phyloP scores from a whole-genome alignment of 2,329 filamentous ascomycete genomes.

The Pyrenophora graminea region DNA sequence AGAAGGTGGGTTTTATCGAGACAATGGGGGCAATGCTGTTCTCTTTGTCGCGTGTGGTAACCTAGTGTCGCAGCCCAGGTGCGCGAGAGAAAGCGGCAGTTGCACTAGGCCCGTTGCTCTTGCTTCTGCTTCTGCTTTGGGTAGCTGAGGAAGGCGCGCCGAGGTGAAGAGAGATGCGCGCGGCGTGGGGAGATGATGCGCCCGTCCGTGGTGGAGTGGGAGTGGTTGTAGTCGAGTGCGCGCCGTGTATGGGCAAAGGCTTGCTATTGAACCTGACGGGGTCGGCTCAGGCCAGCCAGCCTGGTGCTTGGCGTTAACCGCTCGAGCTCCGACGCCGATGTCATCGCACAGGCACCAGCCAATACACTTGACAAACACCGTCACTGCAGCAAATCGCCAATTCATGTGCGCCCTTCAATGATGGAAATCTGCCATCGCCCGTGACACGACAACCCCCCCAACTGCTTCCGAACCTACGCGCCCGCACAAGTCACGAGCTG shows the following conservation, averaged over 20 bases:
- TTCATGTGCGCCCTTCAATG: constrained; percentile 1
- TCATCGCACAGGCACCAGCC: constrained; percentile 19
- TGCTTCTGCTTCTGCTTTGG: not conserved
- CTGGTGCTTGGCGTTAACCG: constrained; percentile 17
- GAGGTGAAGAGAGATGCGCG: constrained; percentile 13
- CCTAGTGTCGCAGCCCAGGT: constrained; percentile 11
- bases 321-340: constrained; percentile 19
- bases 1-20: constrained; percentile 20
- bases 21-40: constrained; percentile 15
- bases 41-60: constrained; percentile 30
- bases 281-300: not conserved
- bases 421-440: constrained; percentile 11
- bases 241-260: constrained; percentile 18
- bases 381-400: constrained; percentile 2
- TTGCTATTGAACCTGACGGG: constrained; percentile 4
- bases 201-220: constrained; percentile 11
- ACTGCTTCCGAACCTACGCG: not conserved
- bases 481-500: not conserved
- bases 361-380: too few species aligned
- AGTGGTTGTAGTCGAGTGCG: not conserved
- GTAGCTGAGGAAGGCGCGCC: not conserved
- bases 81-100: constrained; percentile 9
- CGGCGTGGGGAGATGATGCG: constrained; percentile 17
- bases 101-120: constrained; percentile 2
- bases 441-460: constrained; percentile 8